These are phyloP conservation scores for Penicillium coffeae DNA, from an alignment of 495 filamentous ascomycete species.

Conservation along the genomic window DNA sequence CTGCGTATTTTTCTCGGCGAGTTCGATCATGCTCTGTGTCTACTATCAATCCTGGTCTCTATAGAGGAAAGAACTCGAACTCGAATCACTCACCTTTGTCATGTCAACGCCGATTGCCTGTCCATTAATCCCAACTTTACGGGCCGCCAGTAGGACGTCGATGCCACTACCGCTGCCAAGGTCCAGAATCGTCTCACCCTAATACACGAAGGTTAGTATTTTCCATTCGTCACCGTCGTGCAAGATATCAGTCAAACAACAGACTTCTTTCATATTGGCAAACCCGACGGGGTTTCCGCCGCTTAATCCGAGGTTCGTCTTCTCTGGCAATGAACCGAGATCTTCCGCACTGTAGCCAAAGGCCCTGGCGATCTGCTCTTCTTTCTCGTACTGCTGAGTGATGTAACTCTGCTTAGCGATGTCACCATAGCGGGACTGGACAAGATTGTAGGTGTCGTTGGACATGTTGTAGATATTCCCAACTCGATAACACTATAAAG, in stretches of 20 bases:
- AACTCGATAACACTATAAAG: constrained; percentile 2
- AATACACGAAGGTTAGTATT: constrained; percentile 3
- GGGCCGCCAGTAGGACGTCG: constrained; percentile 58
- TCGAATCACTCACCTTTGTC: constrained; percentile 45
- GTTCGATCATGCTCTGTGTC: constrained; percentile 54
- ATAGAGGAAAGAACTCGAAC: constrained; percentile 3
- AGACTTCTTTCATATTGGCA: constrained; percentile 43
- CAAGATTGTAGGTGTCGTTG: constrained; percentile 8
- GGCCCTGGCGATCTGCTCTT: constrained; percentile 47
- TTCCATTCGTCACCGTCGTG: constrained; percentile 2
- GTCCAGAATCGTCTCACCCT: constrained; percentile 64
- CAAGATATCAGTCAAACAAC: constrained; percentile 24
- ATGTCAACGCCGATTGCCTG: constrained; percentile 64
- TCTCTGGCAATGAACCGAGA: constrained; percentile 49
- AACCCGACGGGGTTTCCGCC: constrained; percentile 62
- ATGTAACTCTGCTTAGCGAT: constrained; percentile 4
- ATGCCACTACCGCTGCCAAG: constrained; percentile 62
- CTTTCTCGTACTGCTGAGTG: constrained; percentile 14
- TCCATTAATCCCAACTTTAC: constrained; percentile 52
- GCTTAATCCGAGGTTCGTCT: constrained; percentile 60
- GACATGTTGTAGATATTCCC: constrained; percentile 5
- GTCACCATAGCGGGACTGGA: constrained; percentile 14
- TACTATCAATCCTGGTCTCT: constrained; percentile 7
- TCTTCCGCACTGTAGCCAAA: constrained; percentile 60
- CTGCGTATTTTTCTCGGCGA: constrained; percentile 40